Evolutionary conservation across 805 yeast genomes (phyloP).

Genomic region (Pichia cephalocereana): DNA sequence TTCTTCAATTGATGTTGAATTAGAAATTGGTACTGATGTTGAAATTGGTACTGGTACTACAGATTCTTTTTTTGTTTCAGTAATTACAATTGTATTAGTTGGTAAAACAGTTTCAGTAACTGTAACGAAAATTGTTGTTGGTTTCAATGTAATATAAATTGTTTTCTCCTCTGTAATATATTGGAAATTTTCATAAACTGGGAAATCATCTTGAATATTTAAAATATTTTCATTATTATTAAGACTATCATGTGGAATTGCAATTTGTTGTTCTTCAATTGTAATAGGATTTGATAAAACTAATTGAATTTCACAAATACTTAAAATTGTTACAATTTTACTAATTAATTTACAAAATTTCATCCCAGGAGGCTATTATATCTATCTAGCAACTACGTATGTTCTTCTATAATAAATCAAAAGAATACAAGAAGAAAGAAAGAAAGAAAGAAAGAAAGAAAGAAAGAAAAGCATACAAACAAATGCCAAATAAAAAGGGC

Average conservation of each 20-base stretch:
- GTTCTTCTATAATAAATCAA: too few relatives aligned
- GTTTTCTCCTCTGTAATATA: slow-evolving; percentile 3
- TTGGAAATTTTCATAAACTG: not conserved
- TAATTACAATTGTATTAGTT: too few relatives aligned
- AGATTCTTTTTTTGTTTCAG: too few relatives aligned
- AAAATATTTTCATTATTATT: not conserved
- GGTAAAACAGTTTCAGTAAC: slow-evolving; percentile 15
- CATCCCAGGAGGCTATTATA: too few relatives aligned
- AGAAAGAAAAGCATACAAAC: too few relatives aligned
- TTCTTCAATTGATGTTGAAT: not conserved
- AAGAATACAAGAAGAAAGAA: too few relatives aligned
- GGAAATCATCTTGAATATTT: slow-evolving; percentile 2
- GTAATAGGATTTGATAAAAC: not conserved
- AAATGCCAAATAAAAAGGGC: too few relatives aligned
- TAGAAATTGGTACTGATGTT: not conserved
- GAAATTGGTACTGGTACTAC: too few relatives aligned
- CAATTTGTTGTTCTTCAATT: not conserved
- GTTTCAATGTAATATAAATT: slow-evolving; percentile 19
- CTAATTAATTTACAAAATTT: too few relatives aligned
- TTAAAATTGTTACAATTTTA: not conserved
- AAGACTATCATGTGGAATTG: slow-evolving; percentile 1
- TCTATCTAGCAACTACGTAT: too few relatives aligned
- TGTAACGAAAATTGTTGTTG: slow-evolving; percentile 19
- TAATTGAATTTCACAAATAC: not conserved
- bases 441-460: too few relatives aligned